Base-by-base conservation (phyloP, 1,284 basidiomycete species). In the Moesziomyces sp. region DNA sequence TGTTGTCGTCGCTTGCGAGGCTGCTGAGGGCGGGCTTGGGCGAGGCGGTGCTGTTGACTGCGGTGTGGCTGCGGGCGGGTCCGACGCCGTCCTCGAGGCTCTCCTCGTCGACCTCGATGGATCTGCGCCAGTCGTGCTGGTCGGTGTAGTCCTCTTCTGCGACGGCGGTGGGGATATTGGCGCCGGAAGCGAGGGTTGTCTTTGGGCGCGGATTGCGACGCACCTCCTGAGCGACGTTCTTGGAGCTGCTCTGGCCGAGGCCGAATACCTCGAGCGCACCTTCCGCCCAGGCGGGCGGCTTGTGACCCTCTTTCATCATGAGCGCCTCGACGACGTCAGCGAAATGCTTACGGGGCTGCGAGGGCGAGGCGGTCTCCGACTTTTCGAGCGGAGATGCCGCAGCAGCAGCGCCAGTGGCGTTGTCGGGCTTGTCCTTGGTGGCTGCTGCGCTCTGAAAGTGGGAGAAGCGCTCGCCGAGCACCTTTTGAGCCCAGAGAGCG, bases 231-330 rank as follows among this genome's bases (percentile, higher is more conserved):
- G 74, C 76, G 9, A 81, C 79, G 43, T 81, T 81, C 45, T 74
- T 60, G 50, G 66, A 66, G 44, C 69, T 74, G 46, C 74, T 77
- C 44, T 67, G 78, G 4, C 79, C 79, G 13, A 80, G 66, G 21
- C 79, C 79, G 44, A 81, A 79, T 23, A 76, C 75, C 33, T 81
- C 79, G 33, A 81, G 61, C 9, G 79, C 79, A 5, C 79, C 79
- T 24, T 80, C 79, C n/a, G 79, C 76, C 79, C 79, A 81, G 1
- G 73, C 73, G 10, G 51, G 62, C 9, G 79, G 78, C 46, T 76
- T 76, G 49, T 75, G 65, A 40, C 79, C 79, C 54, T 81, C 79
- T 58, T 77, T 81, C 57, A 65, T 74, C 78, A 80, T 81, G 16
- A 80, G 45, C 16, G 74, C 62, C 30, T 80, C 77, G 40, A 81